These are phyloP conservation scores for Circinella minor DNA, from an alignment of 371 early-diverging fungal genomes.

Conservation along the genomic window DNA sequence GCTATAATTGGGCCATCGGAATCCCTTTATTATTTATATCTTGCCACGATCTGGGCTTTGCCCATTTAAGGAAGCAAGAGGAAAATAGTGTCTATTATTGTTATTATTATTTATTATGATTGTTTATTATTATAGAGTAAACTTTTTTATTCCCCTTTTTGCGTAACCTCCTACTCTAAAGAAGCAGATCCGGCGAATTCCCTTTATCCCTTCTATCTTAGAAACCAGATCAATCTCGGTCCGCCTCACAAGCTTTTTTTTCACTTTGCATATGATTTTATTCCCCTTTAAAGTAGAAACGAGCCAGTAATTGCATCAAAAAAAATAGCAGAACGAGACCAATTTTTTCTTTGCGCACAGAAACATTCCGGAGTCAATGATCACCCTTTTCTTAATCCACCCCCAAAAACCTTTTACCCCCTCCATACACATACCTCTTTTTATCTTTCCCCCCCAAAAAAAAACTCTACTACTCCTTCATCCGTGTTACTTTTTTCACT, in stretches of 20 bases:
- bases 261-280: conserved; percentile 5
- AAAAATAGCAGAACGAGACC: conserved; percentile 1
- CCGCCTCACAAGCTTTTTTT: neutral
- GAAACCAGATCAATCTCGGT: neutral
- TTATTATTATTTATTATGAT: neutral
- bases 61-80: neutral
- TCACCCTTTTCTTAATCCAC: neutral
- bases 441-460: too few species aligned
- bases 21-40: conserved; percentile 1
- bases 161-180: neutral
- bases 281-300: conserved; percentile 8
- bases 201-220: conserved; percentile 1
- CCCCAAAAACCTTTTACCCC: neutral
- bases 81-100: neutral
- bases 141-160: neutral
- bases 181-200: conserved; percentile 4
- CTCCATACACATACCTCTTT: neutral
- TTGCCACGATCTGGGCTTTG: conserved; percentile 2
- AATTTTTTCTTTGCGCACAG: conserved; percentile 2
- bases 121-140: neutral
- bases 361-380: conserved; percentile 1
- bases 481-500: too few species aligned
- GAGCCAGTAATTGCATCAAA: neutral
- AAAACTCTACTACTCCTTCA: too few species aligned
- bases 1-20: neutral